These are phyloP conservation scores for Agarophyton chilense DNA, from an alignment of 23 red algal species.

Conservation along the genomic window DNA sequence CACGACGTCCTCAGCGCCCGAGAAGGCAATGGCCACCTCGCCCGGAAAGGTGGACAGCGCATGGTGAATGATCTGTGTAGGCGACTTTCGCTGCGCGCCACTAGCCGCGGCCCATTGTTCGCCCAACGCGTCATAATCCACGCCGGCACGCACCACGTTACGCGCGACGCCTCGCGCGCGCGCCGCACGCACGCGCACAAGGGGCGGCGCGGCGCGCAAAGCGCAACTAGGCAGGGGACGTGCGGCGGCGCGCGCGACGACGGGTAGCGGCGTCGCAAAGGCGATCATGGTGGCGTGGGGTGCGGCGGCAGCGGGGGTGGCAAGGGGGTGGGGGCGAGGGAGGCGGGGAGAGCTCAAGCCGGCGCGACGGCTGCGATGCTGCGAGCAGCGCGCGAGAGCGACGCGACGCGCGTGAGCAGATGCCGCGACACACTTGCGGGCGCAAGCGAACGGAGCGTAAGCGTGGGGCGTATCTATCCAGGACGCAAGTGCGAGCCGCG, in stretches of 20 bases:
- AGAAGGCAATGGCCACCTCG: constrained; percentile 94
- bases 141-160: too few species aligned
- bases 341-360: neutral
- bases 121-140: constrained; percentile 58
- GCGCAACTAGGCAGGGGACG: neutral
- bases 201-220: neutral
- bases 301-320: neutral
- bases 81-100: constrained; percentile 20
- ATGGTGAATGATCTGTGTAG: constrained; percentile 82
- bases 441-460: too few species aligned
- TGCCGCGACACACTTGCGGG: too few species aligned
- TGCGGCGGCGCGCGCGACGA: neutral
- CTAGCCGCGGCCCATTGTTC: neutral
- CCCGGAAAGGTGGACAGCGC: constrained; percentile 81
- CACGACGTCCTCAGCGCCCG: constrained; percentile 98
- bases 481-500: neutral
- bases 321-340: neutral
- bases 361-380: too few species aligned
- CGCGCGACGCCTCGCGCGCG: too few species aligned
- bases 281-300: neutral
- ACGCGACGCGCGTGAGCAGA: too few species aligned
- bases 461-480: too few species aligned
- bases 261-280: constrained; percentile 2
- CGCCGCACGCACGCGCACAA: too few species aligned
- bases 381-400: too few species aligned